These are phyloP conservation scores for Neurospora sp. DNA, from an alignment of 495 filamentous ascomycete species.

Conservation along the genomic window DNA sequence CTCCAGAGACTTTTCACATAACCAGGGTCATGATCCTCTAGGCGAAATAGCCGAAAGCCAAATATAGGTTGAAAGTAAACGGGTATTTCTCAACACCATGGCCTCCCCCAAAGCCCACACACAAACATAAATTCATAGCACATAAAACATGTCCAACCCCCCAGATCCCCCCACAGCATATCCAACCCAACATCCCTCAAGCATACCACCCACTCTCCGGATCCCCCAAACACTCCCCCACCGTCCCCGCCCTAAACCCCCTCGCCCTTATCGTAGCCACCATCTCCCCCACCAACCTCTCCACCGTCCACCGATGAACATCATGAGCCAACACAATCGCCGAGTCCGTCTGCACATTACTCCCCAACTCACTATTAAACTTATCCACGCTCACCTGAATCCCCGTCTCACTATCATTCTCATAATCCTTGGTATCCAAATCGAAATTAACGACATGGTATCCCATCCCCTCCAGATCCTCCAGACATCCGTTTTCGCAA, in stretches of 20 bases:
- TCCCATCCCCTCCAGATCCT: conserved; percentile 21
- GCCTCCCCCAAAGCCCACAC: background rate
- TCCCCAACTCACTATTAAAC: conserved; percentile 15
- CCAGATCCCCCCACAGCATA: background rate
- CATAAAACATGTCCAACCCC: background rate
- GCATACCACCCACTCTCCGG: conserved; percentile 50
- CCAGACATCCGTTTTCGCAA: conserved; percentile 19
- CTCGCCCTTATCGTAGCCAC: conserved; percentile 12
- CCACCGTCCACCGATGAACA: conserved; percentile 27
- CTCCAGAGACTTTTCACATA: background rate
- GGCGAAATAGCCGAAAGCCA: background rate
- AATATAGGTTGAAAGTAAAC: background rate
- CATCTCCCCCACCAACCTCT: conserved; percentile 20
- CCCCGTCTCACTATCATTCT: conserved; percentile 10
- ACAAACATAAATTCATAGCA: background rate
- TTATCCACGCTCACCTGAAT: conserved; percentile 14
- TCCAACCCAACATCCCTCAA: background rate
- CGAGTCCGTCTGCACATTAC: conserved; percentile 9
- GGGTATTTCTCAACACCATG: background rate
- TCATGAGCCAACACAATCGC: conserved; percentile 30
- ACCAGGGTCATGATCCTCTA: background rate
- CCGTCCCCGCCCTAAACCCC: conserved; percentile 36
- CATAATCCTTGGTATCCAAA: conserved; percentile 34
- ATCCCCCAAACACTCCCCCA: conserved; percentile 54
- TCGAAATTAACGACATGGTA: conserved; percentile 35